Base-by-base conservation (phyloP, 352 stramenopile species). In the Blastocystis sp. region DNA sequence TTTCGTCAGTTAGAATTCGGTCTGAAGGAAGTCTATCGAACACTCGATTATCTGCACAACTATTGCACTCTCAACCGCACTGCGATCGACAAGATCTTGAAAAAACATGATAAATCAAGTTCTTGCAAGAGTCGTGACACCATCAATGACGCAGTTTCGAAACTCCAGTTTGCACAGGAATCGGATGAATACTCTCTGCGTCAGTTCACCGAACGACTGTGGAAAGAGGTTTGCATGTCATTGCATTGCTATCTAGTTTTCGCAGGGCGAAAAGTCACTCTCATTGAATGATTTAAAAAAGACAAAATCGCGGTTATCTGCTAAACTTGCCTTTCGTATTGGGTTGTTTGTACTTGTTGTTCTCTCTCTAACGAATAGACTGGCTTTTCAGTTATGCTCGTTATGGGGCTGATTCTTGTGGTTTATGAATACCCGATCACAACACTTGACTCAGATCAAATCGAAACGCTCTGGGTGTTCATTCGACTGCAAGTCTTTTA, bases 31-130 rank as follows among this genome's bases (percentile, higher is more conserved):
- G 26, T 88, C 23, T 88, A 88, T 43, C 77, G 77, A 26, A 79
- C 55, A 34, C 47, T 88, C 34, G 66, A 76, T 20, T 88, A 69
- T n/a, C 45, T 88, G 8, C 62, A 88, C 23, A 88, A 88, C 45
- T 88, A 79, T 45, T 88, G 62, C 37, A 63, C 66, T 18, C 50
- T 88, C 26, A 88, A 88, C 39, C 62, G 66, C 4, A 88, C 66
- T 3, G 77, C 77, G 9, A 88, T 88, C 37, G 77, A 88, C 26
- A 88, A 88, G 56, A 88, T 88, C 53, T 47, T 79, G 11, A 88
- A 88, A 61, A 88, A 88, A 50, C 77, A 88, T 23, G 77, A 88
- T 34, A 88, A 88, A 29, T 20, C 34, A 13, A 88, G 77, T 29
- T 5, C 50, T n/a, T 84, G 50, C 43, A 26, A 66, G n/a, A 84